Evolutionary conservation across 2,329 filamentous ascomycete genomes (phyloP).

Genomic region (Sclerotinia subarctica): DNA sequence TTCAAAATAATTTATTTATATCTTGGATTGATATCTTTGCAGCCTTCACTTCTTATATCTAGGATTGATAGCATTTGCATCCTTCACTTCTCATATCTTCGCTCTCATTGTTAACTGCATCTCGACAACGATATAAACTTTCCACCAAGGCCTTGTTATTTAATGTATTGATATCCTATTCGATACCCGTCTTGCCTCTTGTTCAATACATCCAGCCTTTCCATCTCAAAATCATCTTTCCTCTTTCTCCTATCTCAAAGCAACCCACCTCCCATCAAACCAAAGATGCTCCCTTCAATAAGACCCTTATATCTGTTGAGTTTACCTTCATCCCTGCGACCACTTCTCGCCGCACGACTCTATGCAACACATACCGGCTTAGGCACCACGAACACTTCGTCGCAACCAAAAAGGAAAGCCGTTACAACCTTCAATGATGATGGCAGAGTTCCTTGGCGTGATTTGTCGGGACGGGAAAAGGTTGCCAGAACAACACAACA

Average conservation of each 20-base stretch:
- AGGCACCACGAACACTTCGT: constrained; percentile 35
- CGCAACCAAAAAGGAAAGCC: constrained; percentile 55
- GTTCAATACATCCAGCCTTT: background rate
- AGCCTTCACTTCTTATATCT: background rate
- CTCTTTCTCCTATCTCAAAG: background rate
- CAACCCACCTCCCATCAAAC: background rate
- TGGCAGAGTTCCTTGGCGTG: constrained; percentile 74
- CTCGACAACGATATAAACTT: background rate
- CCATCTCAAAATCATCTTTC: background rate
- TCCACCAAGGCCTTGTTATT: background rate
- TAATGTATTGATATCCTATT: background rate
- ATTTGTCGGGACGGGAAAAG: constrained; percentile 75
- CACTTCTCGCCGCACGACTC: constrained; percentile 44
- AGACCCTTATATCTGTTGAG: constrained; percentile 34
- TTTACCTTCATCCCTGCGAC: constrained; percentile 42
- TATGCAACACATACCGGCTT: constrained; percentile 58
- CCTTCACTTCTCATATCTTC: background rate
- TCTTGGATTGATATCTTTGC: too few relatives aligned
- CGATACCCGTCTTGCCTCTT: background rate
- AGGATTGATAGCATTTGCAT: background rate
- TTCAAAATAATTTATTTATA: constrained; percentile 1
- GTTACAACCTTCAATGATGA: constrained; percentile 86
- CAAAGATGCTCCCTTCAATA: constrained; percentile 23
- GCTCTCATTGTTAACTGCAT: background rate
- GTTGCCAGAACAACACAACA: constrained; percentile 83